Conservation (phyloP, 371 early-diverging fungal genomes). For the Conidiobolus incongruus region DNA sequence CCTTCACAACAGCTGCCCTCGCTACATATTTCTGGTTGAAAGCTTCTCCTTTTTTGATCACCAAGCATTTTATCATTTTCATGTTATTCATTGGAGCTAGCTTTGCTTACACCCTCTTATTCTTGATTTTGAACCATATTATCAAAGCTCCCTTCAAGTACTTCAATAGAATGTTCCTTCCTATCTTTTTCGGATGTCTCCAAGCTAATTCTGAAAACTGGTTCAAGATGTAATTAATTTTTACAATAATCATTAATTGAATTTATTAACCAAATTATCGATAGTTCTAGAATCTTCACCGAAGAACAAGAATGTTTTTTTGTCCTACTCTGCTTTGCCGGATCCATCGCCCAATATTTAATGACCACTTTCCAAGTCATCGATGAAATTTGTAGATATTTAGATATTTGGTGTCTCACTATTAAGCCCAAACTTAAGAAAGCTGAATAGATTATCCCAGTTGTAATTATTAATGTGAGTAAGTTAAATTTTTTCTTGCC, state of each 20-base stretch:
- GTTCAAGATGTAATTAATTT: conserved; percentile 20
- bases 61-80: conserved; percentile 37
- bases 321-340: conserved; percentile 23
- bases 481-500: no score
- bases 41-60: conserved; percentile 37
- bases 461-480: no score
- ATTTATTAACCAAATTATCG: background rate
- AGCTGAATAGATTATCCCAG: no score
- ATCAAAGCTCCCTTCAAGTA: conserved; percentile 54
- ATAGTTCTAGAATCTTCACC: conserved; percentile 14
- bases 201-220: conserved; percentile 26
- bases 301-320: conserved; percentile 19
- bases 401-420: conserved; percentile 63
- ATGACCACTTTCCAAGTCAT: conserved; percentile 49
- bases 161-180: conserved; percentile 29
- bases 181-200: conserved; percentile 38
- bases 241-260: background rate
- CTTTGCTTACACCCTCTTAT: conserved; percentile 65
- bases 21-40: conserved; percentile 39
- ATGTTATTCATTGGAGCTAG: conserved; percentile 40
- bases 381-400: conserved; percentile 52
- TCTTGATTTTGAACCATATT: conserved; percentile 73
- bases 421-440: no score
- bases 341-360: conserved; percentile 29
- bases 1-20: conserved; percentile 28